phyloP scores from a whole-genome alignment of 2,329 filamentous ascomycete genomes.

The Lasiodiplodia gonubiensis region DNA sequence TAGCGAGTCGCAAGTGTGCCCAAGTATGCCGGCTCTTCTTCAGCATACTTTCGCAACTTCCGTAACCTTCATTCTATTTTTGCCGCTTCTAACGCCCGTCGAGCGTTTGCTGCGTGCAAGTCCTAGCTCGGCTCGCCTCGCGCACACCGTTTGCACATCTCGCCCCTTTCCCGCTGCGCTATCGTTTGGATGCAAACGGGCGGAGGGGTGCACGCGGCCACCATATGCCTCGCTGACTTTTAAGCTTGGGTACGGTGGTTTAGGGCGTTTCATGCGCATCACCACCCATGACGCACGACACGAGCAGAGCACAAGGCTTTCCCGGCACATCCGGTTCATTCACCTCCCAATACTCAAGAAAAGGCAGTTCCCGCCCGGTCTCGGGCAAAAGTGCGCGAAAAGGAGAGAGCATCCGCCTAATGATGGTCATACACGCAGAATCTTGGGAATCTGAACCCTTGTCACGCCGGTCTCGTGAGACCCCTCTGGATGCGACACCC shows the following conservation, averaged over 20 bases:
- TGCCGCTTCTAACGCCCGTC: not conserved
- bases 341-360: not conserved
- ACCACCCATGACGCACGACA: not conserved
- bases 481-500: not conserved
- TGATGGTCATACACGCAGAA: not conserved
- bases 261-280: not conserved
- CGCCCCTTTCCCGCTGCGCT: not conserved
- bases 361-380: not conserved
- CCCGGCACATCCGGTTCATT: not conserved
- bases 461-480: not conserved
- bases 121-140: not conserved
- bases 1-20: not conserved
- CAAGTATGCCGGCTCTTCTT: not conserved
- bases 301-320: not conserved
- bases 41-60: not conserved
- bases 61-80: not conserved
- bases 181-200: not conserved
- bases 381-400: not conserved
- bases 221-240: not conserved
- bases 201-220: not conserved
- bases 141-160: not conserved
- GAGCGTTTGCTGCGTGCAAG: not conserved
- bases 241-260: not conserved
- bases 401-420: not conserved
- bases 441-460: not conserved